Evolutionary conservation across 2,329 filamentous ascomycete genomes (phyloP).

Genomic region (Xylaria sp.): DNA sequence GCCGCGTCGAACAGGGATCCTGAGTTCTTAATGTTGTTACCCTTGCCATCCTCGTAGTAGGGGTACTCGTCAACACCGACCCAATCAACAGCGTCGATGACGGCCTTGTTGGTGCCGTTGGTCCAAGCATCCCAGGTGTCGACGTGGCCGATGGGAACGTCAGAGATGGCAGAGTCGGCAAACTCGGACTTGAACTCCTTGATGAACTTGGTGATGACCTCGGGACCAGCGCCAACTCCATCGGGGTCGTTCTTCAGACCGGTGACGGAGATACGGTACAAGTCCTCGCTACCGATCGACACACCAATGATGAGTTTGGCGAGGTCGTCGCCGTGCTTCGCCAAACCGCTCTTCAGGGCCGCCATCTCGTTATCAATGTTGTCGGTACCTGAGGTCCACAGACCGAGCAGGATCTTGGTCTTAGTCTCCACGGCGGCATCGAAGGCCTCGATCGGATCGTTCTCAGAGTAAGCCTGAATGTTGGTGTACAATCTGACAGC

Average conservation of each 20-base stretch:
- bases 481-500: constrained; percentile 41
- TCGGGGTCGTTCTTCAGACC: constrained; percentile 36
- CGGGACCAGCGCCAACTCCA: constrained; percentile 44
- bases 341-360: constrained; percentile 54
- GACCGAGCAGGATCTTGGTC: constrained; percentile 57
- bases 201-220: constrained; percentile 62
- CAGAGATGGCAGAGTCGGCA: constrained; percentile 40
- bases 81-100: constrained; percentile 59
- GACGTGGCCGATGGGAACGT: constrained; percentile 57
- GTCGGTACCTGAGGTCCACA: constrained; percentile 52
- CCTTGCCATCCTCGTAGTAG: constrained; percentile 54
- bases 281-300: constrained; percentile 61
- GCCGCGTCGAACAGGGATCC: constrained; percentile 49
- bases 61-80: constrained; percentile 60
- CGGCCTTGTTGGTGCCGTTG: constrained; percentile 53
- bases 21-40: constrained; percentile 51
- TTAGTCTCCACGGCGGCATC: constrained; percentile 62
- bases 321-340: constrained; percentile 47
- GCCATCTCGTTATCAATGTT: constrained; percentile 55
- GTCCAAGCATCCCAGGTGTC: constrained; percentile 62
- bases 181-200: constrained; percentile 58
- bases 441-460: constrained; percentile 70
- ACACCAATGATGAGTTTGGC: constrained; percentile 57
- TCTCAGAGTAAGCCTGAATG: constrained; percentile 31
- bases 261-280: constrained; percentile 54